Conservation (phyloP, 2,329 filamentous ascomycete species). For the Colletotrichum higginsianum region DNA sequence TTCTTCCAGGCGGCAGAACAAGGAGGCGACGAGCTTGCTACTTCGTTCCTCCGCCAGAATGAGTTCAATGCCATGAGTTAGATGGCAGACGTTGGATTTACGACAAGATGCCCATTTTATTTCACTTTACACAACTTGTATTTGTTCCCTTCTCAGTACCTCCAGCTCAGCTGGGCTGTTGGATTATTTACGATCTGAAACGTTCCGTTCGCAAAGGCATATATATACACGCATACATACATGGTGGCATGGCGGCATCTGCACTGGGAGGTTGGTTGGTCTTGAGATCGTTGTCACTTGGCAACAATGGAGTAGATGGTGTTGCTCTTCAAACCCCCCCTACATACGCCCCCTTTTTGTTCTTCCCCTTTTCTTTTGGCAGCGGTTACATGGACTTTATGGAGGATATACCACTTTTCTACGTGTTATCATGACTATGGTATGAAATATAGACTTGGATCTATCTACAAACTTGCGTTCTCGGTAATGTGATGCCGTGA, state of each 20-base stretch:
- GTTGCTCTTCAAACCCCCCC: not conserved
- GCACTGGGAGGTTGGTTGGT: slow-evolving; percentile 2
- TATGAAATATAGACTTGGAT: slow-evolving; percentile 27
- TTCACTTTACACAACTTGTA: not conserved
- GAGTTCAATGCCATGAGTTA: slow-evolving; percentile 49
- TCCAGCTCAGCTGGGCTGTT: not conserved
- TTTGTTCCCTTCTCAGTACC: too few species aligned
- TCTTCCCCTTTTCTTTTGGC: not conserved
- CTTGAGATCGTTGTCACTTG: slow-evolving; percentile 2
- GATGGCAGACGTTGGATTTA: not conserved
- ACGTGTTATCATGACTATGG: slow-evolving; percentile 31
- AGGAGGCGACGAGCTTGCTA: slow-evolving; percentile 89
- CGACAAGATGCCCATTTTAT: not conserved
- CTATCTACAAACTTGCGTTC: not conserved
- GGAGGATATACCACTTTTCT: slow-evolving; percentile 44
- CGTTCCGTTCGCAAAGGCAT: slow-evolving; percentile 16
- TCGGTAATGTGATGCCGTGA: not conserved
- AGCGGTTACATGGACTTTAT: slow-evolving; percentile 25
- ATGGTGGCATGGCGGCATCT: slow-evolving; percentile 11
- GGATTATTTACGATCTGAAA: not conserved
- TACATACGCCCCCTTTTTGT: not conserved
- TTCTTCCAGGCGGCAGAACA: slow-evolving; percentile 94
- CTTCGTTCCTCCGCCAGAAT: slow-evolving; percentile 83
- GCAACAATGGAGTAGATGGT: not conserved
- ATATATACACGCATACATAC: not conserved